phyloP scores from a whole-genome alignment of 116 monocot genomes.

The Trichopus zeylanicus region DNA sequence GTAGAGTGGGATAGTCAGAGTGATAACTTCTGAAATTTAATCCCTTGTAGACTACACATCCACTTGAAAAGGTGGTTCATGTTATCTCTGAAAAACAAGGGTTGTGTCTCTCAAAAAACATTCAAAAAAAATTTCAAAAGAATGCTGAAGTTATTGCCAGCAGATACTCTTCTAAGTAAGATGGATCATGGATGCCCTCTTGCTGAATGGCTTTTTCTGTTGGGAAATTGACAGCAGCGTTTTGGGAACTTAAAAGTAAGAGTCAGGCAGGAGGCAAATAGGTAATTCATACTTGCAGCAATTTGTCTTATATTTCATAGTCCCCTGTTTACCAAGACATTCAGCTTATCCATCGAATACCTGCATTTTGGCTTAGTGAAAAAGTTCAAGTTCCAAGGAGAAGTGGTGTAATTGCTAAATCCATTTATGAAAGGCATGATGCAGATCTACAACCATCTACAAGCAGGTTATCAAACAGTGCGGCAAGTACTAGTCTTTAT shows the following conservation, averaged over 20 bases:
- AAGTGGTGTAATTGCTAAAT: conserved; percentile 4
- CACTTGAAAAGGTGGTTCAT: too few relatives aligned
- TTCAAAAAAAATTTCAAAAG: too few relatives aligned
- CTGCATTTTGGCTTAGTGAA: conserved; percentile 1
- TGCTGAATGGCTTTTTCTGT: not conserved
- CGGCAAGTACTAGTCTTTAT: not conserved
- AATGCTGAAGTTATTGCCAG: too few relatives aligned
- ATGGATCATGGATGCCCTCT: too few relatives aligned
- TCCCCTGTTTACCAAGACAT: not conserved
- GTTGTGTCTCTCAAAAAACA: too few relatives aligned
- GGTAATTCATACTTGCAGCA: conserved; percentile 23
- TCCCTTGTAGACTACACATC: too few relatives aligned
- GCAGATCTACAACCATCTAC: conserved; percentile 3
- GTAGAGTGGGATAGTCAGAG: too few relatives aligned
- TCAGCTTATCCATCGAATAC: too few relatives aligned
- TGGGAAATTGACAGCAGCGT: conserved; percentile 22
- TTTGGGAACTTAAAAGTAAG: conserved; percentile 19
- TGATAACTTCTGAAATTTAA: too few relatives aligned
- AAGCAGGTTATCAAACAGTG: conserved; percentile 25
- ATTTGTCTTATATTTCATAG: not conserved
- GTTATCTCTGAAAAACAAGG: too few relatives aligned
- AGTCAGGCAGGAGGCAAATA: conserved; percentile 22
- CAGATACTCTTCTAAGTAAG: too few relatives aligned
- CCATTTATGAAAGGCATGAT: conserved; percentile 20
- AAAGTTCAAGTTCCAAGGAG: conserved; percentile 16